Evolutionary conservation across 1,284 basidiomycete species (phyloP).

Genomic region (Chondrostereum purpureum): DNA sequence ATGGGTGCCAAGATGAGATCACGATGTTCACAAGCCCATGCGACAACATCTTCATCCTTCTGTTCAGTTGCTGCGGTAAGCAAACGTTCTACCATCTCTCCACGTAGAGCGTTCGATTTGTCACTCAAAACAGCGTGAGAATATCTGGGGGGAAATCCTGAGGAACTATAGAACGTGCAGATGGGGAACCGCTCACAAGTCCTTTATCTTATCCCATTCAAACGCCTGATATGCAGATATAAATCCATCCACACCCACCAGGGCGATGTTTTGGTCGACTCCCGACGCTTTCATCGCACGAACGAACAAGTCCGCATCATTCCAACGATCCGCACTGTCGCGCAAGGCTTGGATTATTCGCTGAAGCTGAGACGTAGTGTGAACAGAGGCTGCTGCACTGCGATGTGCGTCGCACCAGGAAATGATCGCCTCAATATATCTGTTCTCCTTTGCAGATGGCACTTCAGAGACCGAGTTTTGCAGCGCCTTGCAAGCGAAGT

Average conservation of each 20-base stretch:
- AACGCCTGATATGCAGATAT: slow-evolving; percentile 10
- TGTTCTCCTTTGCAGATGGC: not conserved
- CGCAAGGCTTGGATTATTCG: slow-evolving; percentile 3
- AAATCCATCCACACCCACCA: slow-evolving; percentile 10
- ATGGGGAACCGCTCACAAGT: slow-evolving; percentile 4
- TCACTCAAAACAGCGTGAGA: not conserved
- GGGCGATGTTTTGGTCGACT: slow-evolving; percentile 1
- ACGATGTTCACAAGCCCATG: not conserved
- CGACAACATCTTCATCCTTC: not conserved
- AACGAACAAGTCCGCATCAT: slow-evolving; percentile 8
- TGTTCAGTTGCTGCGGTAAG: not conserved
- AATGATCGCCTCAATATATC: not conserved
- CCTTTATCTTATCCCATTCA: slow-evolving; percentile 7
- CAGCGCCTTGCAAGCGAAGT: not conserved
- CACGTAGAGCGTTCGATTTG: not conserved
- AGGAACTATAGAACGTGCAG: not conserved
- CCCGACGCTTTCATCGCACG: slow-evolving; percentile 7
- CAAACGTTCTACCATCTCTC: not conserved
- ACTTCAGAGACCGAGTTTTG: not conserved
- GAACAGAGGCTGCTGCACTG: not conserved
- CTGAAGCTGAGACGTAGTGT: not conserved
- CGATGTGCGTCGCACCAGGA: not conserved
- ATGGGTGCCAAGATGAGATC: not conserved
- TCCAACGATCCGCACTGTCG: slow-evolving; percentile 12
- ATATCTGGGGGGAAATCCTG: not conserved